A percentile compares a stretch with the other conserved stretches of the same genome.
Conservation (phyloP, 176 grass and related monocot species). For the Rhynchospora pubera region DNA sequence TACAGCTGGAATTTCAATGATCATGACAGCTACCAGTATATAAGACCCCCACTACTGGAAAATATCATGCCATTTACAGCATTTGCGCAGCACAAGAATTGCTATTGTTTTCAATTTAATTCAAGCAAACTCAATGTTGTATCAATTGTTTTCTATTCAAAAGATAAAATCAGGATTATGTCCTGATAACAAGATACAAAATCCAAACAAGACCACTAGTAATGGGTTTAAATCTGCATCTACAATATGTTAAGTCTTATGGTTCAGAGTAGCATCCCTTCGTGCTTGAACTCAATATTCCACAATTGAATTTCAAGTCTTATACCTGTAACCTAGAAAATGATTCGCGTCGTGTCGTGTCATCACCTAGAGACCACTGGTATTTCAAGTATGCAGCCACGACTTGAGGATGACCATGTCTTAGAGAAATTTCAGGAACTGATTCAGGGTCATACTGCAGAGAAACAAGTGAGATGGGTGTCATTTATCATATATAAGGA, state of each 20-base stretch:
- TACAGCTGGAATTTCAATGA: neutral
- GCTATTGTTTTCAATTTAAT: neutral
- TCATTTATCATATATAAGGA: neutral
- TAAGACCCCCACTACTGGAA: neutral
- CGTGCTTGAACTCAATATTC: neutral
- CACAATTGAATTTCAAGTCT: neutral
- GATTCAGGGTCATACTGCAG: constrained; percentile 89
- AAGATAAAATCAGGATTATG: neutral
- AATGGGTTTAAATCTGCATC: constrained; percentile 11
- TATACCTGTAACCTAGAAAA: constrained; percentile 85
- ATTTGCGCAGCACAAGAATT: neutral
- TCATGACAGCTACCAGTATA: neutral
- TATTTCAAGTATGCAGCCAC: constrained; percentile 88
- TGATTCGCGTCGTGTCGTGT: constrained; percentile 66
- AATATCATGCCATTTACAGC: neutral
- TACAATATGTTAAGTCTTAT: constrained; percentile 1
- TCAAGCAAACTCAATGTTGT: neutral
- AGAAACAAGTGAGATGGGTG: neutral
- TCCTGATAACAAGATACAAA: neutral
- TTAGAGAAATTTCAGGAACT: constrained; percentile 51
- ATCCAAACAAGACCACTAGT: neutral
- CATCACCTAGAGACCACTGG: constrained; percentile 84
- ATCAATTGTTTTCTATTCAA: neutral
- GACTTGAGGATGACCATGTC: constrained; percentile 84
- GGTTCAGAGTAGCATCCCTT: neutral